Evolutionary conservation across 352 stramenopile genomes (phyloP).

Genomic region (Globisporangium iwayamae): DNA sequence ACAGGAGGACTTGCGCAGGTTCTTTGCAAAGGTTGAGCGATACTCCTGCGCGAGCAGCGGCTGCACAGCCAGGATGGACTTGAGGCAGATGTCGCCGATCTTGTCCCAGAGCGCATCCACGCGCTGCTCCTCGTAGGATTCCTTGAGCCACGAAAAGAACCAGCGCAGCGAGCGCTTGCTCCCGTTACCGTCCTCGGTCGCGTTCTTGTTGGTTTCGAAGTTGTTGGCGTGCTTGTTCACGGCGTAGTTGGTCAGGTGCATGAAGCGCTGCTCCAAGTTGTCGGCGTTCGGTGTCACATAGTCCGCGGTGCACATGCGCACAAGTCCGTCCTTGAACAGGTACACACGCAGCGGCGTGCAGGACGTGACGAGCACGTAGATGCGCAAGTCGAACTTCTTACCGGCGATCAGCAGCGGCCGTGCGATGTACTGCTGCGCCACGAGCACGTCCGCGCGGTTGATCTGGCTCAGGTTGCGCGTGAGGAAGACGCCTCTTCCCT

Average conservation of each 20-base stretch:
- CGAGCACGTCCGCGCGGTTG: constrained; percentile 78
- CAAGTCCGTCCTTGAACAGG: constrained; percentile 89
- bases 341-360: constrained; percentile 86
- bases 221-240: constrained; percentile 91
- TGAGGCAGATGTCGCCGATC: constrained; percentile 93
- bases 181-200: constrained; percentile 49
- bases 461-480: constrained; percentile 90
- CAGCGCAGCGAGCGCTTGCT: constrained; percentile 89
- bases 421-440: constrained; percentile 86
- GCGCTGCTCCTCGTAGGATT: constrained; percentile 50
- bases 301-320: constrained; percentile 86
- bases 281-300: constrained; percentile 82
- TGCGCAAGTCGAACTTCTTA: constrained; percentile 93
- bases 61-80: constrained; percentile 92
- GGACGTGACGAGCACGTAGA: constrained; percentile 90
- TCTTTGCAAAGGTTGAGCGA: constrained; percentile 81
- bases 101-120: constrained; percentile 86
- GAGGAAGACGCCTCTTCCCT: constrained; percentile 94
- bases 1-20: constrained; percentile 52
- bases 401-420: constrained; percentile 72
- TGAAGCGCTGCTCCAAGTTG: constrained; percentile 87
- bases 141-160: constrained; percentile 90
- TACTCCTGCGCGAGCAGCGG: constrained; percentile 93
- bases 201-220: constrained; percentile 80
- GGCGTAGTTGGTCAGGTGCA: constrained; percentile 92